phyloP scores from a whole-genome alignment of 805 yeast genomes.

The Yamadazyma sp. region DNA sequence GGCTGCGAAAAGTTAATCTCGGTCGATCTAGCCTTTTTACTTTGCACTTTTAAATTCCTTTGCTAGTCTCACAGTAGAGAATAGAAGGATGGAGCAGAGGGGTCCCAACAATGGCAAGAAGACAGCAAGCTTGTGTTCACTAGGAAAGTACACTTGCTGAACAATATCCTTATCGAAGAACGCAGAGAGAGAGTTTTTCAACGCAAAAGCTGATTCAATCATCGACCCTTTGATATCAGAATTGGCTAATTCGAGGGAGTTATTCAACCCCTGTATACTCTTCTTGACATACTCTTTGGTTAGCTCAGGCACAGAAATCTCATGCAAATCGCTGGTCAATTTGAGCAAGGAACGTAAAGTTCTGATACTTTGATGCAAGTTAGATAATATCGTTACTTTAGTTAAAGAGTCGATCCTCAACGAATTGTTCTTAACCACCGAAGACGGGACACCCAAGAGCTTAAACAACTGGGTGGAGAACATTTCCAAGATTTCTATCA shows the following conservation, averaged over 20 bases:
- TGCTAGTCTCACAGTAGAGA: constrained; percentile 47
- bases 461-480: constrained; percentile 76
- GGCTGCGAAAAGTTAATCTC: no score
- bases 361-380: constrained; percentile 61
- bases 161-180: constrained; percentile 95
- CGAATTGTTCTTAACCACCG: constrained; percentile 53
- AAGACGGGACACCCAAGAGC: constrained; percentile 63
- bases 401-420: constrained; percentile 66
- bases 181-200: constrained; percentile 64
- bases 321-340: constrained; percentile 64
- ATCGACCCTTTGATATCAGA: constrained; percentile 33
- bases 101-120: constrained; percentile 92
- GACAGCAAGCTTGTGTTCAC: constrained; percentile 92
- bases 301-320: constrained; percentile 78
- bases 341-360: constrained; percentile 72
- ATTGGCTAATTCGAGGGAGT: constrained; percentile 33
- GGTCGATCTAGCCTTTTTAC: neutral
- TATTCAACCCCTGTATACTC: constrained; percentile 46
- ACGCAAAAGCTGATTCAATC: constrained; percentile 52
- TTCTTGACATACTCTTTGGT: constrained; percentile 58
- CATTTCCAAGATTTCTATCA: constrained; percentile 59
- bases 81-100: constrained; percentile 57
- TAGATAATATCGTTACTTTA: constrained; percentile 56
- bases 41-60: constrained; percentile 11
- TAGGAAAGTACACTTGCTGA: constrained; percentile 91